Evolutionary conservation across 441 rosid genomes (phyloP).

Genomic region (Jatropha multifida): DNA sequence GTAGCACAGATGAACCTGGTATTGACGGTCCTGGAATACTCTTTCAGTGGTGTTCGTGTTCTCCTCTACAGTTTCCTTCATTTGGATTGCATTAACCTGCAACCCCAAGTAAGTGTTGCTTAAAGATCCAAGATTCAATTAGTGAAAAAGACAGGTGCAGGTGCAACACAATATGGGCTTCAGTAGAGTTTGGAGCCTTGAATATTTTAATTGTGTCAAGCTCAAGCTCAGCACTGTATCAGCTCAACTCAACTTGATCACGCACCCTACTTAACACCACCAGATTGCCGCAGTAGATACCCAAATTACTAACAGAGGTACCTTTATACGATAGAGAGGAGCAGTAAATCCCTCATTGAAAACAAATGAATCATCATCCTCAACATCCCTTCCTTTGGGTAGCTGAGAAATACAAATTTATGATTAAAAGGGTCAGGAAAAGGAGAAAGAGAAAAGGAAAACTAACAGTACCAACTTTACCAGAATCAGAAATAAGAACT

Average conservation of each 20-base stretch:
- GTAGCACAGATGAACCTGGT: constrained; percentile 59
- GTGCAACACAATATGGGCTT: background rate
- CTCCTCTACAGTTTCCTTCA: constrained; percentile 99
- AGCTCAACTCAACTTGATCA: too few relatives aligned
- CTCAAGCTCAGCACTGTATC: too few relatives aligned
- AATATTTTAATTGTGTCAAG: too few relatives aligned
- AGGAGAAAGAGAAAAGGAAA: background rate
- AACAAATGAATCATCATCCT: constrained; percentile 81
- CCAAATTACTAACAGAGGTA: constrained; percentile 17
- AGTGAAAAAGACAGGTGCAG: background rate
- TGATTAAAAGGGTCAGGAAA: background rate
- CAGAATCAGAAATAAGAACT: background rate
- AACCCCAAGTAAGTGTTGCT: constrained; percentile 11
- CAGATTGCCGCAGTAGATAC: background rate
- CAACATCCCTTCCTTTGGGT: constrained; percentile 96
- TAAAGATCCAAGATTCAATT: background rate
- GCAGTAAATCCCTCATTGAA: constrained; percentile 86
- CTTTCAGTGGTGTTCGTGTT: constrained; percentile 97
- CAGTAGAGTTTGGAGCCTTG: too few relatives aligned
- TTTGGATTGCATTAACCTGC: constrained; percentile 98
- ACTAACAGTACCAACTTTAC: constrained; percentile 3
- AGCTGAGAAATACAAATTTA: constrained; percentile 41
- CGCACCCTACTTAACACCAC: background rate
- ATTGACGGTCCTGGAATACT: constrained; percentile 98
- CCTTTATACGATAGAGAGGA: constrained; percentile 94